phyloP scores from a whole-genome alignment of 495 filamentous ascomycete species.

The Xylaria venustula region DNA sequence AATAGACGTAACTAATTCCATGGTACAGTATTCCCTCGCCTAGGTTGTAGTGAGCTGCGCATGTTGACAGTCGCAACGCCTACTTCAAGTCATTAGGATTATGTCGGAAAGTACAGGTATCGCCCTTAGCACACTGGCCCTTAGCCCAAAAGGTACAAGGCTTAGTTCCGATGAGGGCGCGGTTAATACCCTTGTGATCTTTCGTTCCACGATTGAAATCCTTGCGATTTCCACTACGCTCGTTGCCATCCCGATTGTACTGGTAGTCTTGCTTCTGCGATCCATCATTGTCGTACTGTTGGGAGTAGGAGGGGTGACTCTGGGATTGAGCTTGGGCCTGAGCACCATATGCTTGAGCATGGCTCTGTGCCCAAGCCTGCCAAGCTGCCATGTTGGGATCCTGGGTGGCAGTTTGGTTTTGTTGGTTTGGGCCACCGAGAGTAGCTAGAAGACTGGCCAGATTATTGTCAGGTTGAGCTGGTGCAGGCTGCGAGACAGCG shows the following conservation, averaged over 20 bases:
- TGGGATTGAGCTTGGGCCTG: slow-evolving; percentile 16
- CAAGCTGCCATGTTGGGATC: slow-evolving; percentile 6
- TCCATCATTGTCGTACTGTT: slow-evolving; percentile 7
- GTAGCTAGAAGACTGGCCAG: slow-evolving; percentile 20
- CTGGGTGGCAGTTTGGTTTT: slow-evolving; percentile 2
- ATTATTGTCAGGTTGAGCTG: not conserved
- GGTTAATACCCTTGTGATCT: slow-evolving; percentile 43
- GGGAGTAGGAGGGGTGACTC: slow-evolving; percentile 3
- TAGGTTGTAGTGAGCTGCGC: not conserved
- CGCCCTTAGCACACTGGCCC: slow-evolving; percentile 80
- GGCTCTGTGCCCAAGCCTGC: slow-evolving; percentile 19
- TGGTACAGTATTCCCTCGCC: too few relatives aligned
- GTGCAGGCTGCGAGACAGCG: slow-evolving; percentile 3
- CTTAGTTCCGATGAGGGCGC: slow-evolving; percentile 48
- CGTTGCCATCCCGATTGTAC: slow-evolving; percentile 20
- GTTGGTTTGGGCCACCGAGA: slow-evolving; percentile 2
- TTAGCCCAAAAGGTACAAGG: slow-evolving; percentile 76
- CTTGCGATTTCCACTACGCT: slow-evolving; percentile 26
- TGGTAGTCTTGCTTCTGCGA: slow-evolving; percentile 15
- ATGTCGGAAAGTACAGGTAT: slow-evolving; percentile 82
- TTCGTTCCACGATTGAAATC: slow-evolving; percentile 22
- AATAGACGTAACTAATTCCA: too few relatives aligned
- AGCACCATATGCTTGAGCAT: slow-evolving; percentile 14
- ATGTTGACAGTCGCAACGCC: not conserved
- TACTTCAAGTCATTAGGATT: slow-evolving; percentile 36